Base-by-base conservation (phyloP, 2,329 filamentous ascomycete species). In the Penicillium verrucosum region DNA sequence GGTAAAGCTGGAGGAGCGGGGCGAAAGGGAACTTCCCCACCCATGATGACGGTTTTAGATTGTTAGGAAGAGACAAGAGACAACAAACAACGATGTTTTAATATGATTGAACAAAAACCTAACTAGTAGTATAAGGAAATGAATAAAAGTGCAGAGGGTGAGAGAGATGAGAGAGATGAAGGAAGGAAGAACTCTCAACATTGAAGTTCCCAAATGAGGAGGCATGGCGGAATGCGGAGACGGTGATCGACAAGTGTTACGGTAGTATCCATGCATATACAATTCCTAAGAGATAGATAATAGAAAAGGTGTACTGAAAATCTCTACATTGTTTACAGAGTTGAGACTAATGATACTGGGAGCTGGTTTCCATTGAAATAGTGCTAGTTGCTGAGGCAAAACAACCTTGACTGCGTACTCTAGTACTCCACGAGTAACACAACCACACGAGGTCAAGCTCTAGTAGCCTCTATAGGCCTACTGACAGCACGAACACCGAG, bases 1-100 rank as follows among this genome's bases (percentile, higher is more conserved):
- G 82, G 81, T 64, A 84, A 81, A 69, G 71, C 68, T 68, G 56
- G 60, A 41, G 59, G 49, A 60, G 63, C 60, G 60, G 54, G 65
- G 64, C 58, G 54, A 58, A 61, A 68, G 61, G 62, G 70, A 58
- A 60, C 64, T 66, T 74, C 72, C 63, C 73, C 73, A 63, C 73
- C 73, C 73, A 76, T 76, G 29, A 40, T 62, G 56, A 29, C 43
- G 14, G 46, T 3, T 18, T 51, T 36, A 11, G 16, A 27, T 25
- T 10, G 9, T 18, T 38, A 37, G 5, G 10, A 5, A 16, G 23
- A 34, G 32, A 43, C 11, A 23, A 27, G 6, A 8, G 6, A 25
- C 27, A 29, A 38, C 9, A 25, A 43, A 34, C 8, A 12, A 40
- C 5, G 2, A 11, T 3, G 27, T 9, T 30, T 9, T 30, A 14